Evolutionary conservation across 2,329 filamentous ascomycete genomes (phyloP), one percentile per base, ranked within the genome.

Genomic region (Calonectria fujianensis): DNA sequence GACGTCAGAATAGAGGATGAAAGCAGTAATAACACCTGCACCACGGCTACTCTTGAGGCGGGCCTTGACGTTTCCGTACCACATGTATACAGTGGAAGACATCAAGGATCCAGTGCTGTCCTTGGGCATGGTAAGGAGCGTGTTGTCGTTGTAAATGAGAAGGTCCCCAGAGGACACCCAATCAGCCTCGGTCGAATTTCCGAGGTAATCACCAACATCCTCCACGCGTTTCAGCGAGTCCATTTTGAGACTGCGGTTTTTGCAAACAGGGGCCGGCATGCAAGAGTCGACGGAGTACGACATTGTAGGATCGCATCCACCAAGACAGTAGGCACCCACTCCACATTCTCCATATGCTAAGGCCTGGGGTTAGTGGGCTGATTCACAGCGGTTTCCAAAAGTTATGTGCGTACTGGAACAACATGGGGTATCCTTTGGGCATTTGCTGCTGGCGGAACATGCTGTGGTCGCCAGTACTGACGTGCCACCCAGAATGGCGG

Each of bases 31-130:
- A 24, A 99, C 97, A 89, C 97, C 97, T 52, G 89, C 87, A 73
- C 96, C 96, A 81, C 94, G 93, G 76, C 93, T 94, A 0, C 95
- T 96, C 89, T 95, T 97, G 85, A 98, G 88, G 70, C 89, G 94
- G 68, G 95, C 95, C 84, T 94, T 94, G 81, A 98, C 93, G 85
- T 94, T 98, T 83, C 97, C 97, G 85, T 98, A 99, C 97, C 97
- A 98, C 86, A 99, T 93, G 86, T 98, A 98, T 78, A 92, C 90
- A 71, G 95, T 96, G 8, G 91, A 90, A 77, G 96, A 94, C 69
- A 99, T 87, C 52, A 99, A 91, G 10, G 97, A 98, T 69, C 97
- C 97, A 54, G 95, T 94, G 41, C 94, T 96, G 80, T 94, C 91
- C 77, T 93, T 91, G 48, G 95, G 92, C 96, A 99, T 98, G 77